Evolutionary conservation across 192 early-diverging fungal species (phyloP), one percentile per base, ranked within the genome.

Genomic region (Diversispora epigaea): DNA sequence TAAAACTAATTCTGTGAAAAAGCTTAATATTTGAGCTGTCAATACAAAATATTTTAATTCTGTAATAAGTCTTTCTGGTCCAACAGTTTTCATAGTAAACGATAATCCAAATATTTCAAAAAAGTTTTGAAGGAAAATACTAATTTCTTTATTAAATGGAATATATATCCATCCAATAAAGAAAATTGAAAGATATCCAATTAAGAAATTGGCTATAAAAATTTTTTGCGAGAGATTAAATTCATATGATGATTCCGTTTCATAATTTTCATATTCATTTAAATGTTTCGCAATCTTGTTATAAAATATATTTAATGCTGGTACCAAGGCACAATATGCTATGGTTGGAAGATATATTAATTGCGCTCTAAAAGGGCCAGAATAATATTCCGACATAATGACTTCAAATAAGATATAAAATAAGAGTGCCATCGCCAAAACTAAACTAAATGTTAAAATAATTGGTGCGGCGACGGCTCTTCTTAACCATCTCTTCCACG

Each of bases 161-260:
- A 98, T 93, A 80, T 93, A 93, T 40, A 95, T 76, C 86, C 92
- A 94, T 6, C 91, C 93, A n/a, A 90, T 91, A 80, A 96, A 82
- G 57, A 96, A 90, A 76, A 96, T 85, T 11, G 94, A 91, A 15
- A 96, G 84, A 79, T 93, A 92, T 62, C 90, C 87, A 21, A 92
- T 86, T 49, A 98, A 82, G 68, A 92, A 93, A 52, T 91, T 92
- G 73, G 95, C 89, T 55, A 94, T 86, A 79, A 96, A 98, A 32
- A 96, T 87, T 81, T 96, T 96, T 74, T 91, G 86, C 7, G 93
- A 87, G 41, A 89, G 83, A 63, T 89, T 86, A 66, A 87, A 85
- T 55, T 89, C 89, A 75, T 93, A 86, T 66, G 87, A 80, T 9
- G 89, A 81, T 43, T 88, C 88, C 15, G 91, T 92, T 73, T 87